Percentiles rank a stretch among this genome's conserved stretches.
Evolutionary conservation across 2,329 filamentous ascomycete species (phyloP).

Genomic region (Chrysoporthe austroafricana): DNA sequence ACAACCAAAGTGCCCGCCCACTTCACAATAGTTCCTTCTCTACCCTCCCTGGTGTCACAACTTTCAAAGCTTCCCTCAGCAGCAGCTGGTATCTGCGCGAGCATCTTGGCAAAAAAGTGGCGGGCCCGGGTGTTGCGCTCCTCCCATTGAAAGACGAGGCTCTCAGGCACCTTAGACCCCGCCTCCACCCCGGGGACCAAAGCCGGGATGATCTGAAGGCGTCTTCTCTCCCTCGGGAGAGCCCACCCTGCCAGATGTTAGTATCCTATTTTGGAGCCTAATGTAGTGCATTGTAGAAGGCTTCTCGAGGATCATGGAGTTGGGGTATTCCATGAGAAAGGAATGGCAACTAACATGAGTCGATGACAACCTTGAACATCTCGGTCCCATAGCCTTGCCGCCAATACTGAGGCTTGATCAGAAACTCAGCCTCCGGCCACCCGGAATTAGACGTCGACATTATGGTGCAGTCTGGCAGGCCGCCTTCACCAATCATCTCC

Average conservation of each 20-base stretch:
- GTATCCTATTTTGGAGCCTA: neutral
- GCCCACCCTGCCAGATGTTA: conserved; percentile 18
- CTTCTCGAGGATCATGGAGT: neutral
- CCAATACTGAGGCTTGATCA: conserved; percentile 21
- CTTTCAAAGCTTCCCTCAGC: conserved; percentile 15
- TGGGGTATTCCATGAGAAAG: neutral
- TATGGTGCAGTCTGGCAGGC: conserved; percentile 28
- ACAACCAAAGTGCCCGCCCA: conserved; percentile 15
- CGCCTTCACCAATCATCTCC: conserved; percentile 37
- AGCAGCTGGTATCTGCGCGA: conserved; percentile 2
- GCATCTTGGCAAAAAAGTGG: conserved; percentile 22
- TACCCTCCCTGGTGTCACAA: conserved; percentile 23
- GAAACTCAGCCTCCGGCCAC: conserved; percentile 26
- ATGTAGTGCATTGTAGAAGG: neutral
- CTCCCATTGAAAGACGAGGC: conserved; percentile 23
- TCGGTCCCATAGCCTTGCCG: conserved; percentile 27
- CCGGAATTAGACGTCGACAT: conserved; percentile 24
- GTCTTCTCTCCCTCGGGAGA: conserved; percentile 25
- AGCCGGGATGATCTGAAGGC: conserved; percentile 20
- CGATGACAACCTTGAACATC: conserved; percentile 24
- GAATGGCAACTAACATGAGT: neutral
- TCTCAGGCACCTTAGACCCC: conserved; percentile 20
- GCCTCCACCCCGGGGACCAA: conserved; percentile 10
- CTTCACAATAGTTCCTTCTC: conserved; percentile 13
- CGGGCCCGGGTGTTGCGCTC: conserved; percentile 11